phyloP scores from a whole-genome alignment of 164 flowering plant genomes.

The Magnolia officinalis region DNA sequence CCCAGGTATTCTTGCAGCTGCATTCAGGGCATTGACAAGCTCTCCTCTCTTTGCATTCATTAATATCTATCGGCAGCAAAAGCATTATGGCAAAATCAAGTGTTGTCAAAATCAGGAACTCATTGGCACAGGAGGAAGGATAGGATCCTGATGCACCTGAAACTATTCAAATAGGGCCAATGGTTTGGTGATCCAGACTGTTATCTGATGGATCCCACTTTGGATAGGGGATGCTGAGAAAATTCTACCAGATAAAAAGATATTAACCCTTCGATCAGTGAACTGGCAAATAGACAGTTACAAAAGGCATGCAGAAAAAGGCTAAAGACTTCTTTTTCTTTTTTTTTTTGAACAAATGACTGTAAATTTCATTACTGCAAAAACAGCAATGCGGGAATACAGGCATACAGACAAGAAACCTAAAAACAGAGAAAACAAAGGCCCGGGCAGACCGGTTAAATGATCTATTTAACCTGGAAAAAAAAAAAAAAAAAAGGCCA shows the following conservation, averaged over 20 bases:
- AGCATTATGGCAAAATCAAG: not conserved
- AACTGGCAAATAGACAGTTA: no score
- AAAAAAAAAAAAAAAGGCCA: not conserved
- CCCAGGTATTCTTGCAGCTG: constrained; percentile 86
- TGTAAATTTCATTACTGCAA: no score
- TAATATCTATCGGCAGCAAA: constrained; percentile 48
- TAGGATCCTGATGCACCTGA: not conserved
- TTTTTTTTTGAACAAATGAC: not conserved
- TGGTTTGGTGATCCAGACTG: not conserved
- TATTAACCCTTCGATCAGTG: not conserved
- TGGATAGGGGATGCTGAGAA: not conserved
- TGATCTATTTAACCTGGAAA: no score
- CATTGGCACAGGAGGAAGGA: not conserved
- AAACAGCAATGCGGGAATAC: no score
- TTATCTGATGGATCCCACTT: not conserved
- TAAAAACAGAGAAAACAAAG: no score
- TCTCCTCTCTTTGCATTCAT: constrained; percentile 84
- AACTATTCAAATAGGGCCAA: not conserved
- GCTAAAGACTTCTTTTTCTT: no score
- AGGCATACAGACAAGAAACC: no score
- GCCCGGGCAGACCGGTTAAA: no score
- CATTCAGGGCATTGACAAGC: constrained; percentile 89
- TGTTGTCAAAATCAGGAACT: not conserved
- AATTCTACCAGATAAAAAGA: not conserved
- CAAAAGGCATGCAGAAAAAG: no score